A percentile compares a stretch with the other conserved stretches of the same genome.
Conservation (phyloP, 106 monocot genomes). For the Xerophyta viscosa region DNA sequence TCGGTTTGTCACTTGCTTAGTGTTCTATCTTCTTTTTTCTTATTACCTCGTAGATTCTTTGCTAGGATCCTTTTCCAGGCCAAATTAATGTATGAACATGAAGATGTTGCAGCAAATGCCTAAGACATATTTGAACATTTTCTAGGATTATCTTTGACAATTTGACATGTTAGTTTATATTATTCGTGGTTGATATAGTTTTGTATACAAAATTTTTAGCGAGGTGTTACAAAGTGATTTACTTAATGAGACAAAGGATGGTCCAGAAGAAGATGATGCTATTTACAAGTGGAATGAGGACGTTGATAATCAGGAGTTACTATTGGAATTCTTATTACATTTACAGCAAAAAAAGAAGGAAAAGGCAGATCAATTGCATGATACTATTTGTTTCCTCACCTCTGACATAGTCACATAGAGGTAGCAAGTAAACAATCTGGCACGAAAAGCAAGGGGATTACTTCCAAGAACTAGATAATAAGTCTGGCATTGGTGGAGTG, state of each 20-base stretch:
- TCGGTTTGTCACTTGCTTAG: too few species aligned
- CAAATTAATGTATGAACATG: too few species aligned
- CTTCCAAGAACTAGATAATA: constrained; percentile 13
- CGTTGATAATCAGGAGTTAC: constrained; percentile 69
- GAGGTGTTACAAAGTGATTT: constrained; percentile 85
- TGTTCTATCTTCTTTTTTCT: too few species aligned
- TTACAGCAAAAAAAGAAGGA: constrained; percentile 56
- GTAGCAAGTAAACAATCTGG: constrained; percentile 29
- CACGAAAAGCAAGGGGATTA: constrained; percentile 15
- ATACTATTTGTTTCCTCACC: constrained; percentile 55
- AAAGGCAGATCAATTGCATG: constrained; percentile 42
- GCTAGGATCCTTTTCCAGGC: too few species aligned
- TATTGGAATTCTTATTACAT: constrained; percentile 72
- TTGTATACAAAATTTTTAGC: too few species aligned
- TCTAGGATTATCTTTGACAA: too few species aligned
- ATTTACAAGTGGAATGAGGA: constrained; percentile 60
- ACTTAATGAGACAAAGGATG: constrained; percentile 52
- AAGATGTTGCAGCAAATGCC: too few species aligned
- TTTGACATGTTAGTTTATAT: too few species aligned
- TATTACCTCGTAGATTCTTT: too few species aligned
- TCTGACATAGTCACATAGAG: constrained; percentile 71
- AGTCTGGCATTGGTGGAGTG: too few species aligned
- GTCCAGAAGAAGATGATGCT: constrained; percentile 57
- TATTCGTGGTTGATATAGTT: too few species aligned
- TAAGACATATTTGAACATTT: too few species aligned